Base-by-base conservation (phyloP, 352 stramenopile species). In the Globisporangium abappressorium region DNA sequence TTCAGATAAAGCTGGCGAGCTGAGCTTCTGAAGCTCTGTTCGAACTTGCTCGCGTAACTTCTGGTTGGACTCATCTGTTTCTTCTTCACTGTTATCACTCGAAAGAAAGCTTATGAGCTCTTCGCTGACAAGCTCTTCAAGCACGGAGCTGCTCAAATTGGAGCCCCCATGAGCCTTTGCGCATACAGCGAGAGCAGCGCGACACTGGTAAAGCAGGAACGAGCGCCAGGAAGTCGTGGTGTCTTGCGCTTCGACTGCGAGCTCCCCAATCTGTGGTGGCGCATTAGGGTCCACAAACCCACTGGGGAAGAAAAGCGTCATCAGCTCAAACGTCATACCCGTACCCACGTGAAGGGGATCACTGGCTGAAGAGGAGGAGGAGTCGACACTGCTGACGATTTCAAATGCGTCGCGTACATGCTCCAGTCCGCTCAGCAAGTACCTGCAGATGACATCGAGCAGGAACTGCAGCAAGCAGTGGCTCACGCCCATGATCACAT, bases 351-450 rank as follows among this genome's bases (percentile, higher is more conserved):
- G 15, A 38, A 20, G 30, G 33, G 11, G 5, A 56, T 41, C 41
- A 14, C 28, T n/a, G 7, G 6, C 18, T 24, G 20, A 12, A 51
- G 43, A 14, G 15, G 18, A 47, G 3, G 4, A 49, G 6, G 4
- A 61, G n/a, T 28, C 36, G 1, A 30, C 11, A 28, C 28, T 57
- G 9, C 49, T 53, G 70, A 56, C 28, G 63, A 38, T 22, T 20
- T 66, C 34, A 2, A 77, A 71, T 2, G 55, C 51, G n/a, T 74
- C 75, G 8, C 62, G 71, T 36, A 85, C 26, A 18, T 79, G 74
- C 49, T 92, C 82, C 0, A 92, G 63, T 43, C 73, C 82, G 49
- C 80, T 85, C 47, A 92, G 70, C 22, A 90, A 74, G 47, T 80
- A 90, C 22, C 69, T 68, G 36, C 67, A 81, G 60, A 85, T 73